Evolutionary conservation across 2,329 filamentous ascomycete species (phyloP).

Genomic region (Drechslerella dactyloides): DNA sequence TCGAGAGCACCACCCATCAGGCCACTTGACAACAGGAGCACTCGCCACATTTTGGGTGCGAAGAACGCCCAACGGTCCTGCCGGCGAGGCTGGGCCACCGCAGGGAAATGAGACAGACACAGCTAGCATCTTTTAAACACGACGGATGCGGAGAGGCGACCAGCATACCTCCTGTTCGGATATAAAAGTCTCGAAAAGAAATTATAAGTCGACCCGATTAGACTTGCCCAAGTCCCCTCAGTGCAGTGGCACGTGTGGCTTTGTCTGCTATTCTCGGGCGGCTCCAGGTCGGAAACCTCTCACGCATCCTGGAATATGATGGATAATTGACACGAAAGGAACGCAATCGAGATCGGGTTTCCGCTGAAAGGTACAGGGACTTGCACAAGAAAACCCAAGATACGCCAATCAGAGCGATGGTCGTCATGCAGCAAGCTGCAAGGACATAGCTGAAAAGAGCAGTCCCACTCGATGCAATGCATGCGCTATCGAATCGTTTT

Average conservation of each 20-base stretch:
- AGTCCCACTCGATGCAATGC: slow-evolving; percentile 24
- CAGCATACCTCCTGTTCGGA: slow-evolving; percentile 25
- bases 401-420: slow-evolving; percentile 27
- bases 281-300: slow-evolving; percentile 46
- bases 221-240: slow-evolving; percentile 1
- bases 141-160: slow-evolving; percentile 43
- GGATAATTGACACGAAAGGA: slow-evolving; percentile 20
- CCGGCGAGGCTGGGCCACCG: slow-evolving; percentile 27
- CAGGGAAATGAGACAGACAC: slow-evolving; percentile 15
- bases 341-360: slow-evolving; percentile 32
- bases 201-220: slow-evolving; percentile 23
- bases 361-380: slow-evolving; percentile 13
- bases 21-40: slow-evolving; percentile 18
- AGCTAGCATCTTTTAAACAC: slow-evolving; percentile 51
- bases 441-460: slow-evolving; percentile 17
- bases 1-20: slow-evolving; percentile 27
- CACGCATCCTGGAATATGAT: slow-evolving; percentile 28
- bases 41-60: slow-evolving; percentile 35
- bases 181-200: slow-evolving; percentile 24
- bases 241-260: slow-evolving; percentile 45
- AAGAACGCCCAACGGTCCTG: slow-evolving; percentile 40
- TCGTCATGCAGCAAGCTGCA: slow-evolving; percentile 9
- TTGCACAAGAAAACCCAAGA: slow-evolving; percentile 1
- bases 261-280: slow-evolving; percentile 1
- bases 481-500: background rate